phyloP scores from a whole-genome alignment of 352 stramenopile species.

The Saprolegnia parasitica region DNA sequence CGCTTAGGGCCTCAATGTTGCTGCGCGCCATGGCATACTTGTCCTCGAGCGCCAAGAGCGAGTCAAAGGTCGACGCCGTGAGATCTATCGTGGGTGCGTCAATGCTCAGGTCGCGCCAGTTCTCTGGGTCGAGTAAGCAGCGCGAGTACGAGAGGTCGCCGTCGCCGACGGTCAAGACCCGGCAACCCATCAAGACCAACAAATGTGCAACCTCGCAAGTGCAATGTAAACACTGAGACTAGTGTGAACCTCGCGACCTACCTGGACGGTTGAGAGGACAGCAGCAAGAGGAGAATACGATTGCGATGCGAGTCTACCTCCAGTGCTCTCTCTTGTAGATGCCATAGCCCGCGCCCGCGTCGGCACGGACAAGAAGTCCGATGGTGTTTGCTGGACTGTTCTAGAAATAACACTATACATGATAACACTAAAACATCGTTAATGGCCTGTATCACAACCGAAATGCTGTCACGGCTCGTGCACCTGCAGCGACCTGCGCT shows the following conservation, averaged over 20 bases:
- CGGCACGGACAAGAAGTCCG: too few species aligned
- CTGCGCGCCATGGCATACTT: conserved; percentile 43
- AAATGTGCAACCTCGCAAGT: background rate
- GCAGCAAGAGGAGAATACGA: too few species aligned
- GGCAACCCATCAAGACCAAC: conserved; percentile 1
- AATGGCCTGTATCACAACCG: background rate
- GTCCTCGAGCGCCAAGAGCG: conserved; percentile 45
- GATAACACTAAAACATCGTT: background rate
- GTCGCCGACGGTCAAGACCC: conserved; percentile 25
- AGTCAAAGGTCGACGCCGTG: conserved; percentile 62
- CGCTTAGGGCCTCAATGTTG: conserved; percentile 35
- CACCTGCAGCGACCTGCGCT: background rate
- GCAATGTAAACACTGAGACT: too few species aligned
- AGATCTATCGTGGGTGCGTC: conserved; percentile 16
- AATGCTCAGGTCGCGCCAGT: conserved; percentile 17
- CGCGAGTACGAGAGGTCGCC: conserved; percentile 27
- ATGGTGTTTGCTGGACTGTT: background rate
- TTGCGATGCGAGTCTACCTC: too few species aligned
- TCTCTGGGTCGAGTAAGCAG: conserved; percentile 10
- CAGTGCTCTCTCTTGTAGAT: too few species aligned
- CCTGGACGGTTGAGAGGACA: too few species aligned
- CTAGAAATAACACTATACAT: background rate
- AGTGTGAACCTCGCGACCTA: too few species aligned
- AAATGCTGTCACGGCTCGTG: conserved; percentile 14
- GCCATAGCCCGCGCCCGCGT: background rate